phyloP scores from a whole-genome alignment of 2,329 filamentous ascomycete species.

The Ceratocystis lukuohia region DNA sequence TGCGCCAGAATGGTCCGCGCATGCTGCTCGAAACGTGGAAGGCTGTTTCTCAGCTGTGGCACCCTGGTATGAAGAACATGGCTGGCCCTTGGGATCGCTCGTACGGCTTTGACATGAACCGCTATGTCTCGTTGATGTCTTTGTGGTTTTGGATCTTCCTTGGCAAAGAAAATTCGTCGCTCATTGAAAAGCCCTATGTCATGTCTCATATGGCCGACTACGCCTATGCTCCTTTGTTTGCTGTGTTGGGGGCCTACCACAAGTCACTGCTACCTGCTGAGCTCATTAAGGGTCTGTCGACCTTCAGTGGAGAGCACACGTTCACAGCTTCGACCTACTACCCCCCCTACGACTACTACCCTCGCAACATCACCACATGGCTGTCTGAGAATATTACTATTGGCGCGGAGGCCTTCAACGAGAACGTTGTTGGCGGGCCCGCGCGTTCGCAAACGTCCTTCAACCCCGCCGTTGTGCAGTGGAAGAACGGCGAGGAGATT shows the following conservation, averaged over 20 bases:
- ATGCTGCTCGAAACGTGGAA: slow-evolving; percentile 44
- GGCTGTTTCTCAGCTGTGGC: slow-evolving; percentile 39
- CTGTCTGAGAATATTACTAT: slow-evolving; percentile 43
- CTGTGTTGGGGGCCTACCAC: slow-evolving; percentile 39
- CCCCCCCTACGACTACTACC: slow-evolving; percentile 42
- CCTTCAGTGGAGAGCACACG: slow-evolving; percentile 40
- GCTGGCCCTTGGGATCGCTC: slow-evolving; percentile 52
- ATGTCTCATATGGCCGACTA: slow-evolving; percentile 49
- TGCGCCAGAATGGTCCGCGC: slow-evolving; percentile 36
- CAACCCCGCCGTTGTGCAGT: slow-evolving; percentile 48
- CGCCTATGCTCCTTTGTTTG: slow-evolving; percentile 42
- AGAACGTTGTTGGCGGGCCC: slow-evolving; percentile 43
- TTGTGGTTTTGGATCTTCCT: slow-evolving; percentile 46
- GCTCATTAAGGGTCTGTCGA: slow-evolving; percentile 30
- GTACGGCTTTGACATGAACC: slow-evolving; percentile 52
- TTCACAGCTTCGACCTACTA: slow-evolving; percentile 41
- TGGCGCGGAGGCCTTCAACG: slow-evolving; percentile 44
- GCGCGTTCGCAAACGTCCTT: slow-evolving; percentile 38
- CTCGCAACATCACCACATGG: slow-evolving; percentile 47
- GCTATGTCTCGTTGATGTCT: slow-evolving; percentile 42
- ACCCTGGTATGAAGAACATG: slow-evolving; percentile 45
- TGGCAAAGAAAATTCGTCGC: slow-evolving; percentile 33
- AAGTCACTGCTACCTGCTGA: slow-evolving; percentile 32
- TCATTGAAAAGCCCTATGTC: slow-evolving; percentile 33
- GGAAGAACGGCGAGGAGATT: slow-evolving; percentile 33